phyloP scores from a whole-genome alignment of 176 grass and related monocot genomes.

The Puya raimondii region DNA sequence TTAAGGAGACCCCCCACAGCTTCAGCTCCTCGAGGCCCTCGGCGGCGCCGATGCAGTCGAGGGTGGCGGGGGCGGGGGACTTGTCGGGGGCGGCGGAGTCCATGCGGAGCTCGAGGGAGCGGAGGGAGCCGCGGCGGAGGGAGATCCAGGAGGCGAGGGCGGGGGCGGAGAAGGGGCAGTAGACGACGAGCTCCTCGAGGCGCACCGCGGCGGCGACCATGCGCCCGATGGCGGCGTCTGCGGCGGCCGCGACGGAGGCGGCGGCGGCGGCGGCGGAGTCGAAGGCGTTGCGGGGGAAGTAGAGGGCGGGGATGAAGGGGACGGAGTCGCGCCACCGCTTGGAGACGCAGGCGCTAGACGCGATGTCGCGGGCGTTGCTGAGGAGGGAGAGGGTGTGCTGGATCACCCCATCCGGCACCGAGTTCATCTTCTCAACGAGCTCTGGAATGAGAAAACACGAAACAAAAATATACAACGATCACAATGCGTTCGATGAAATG shows the following conservation, averaged over 20 bases:
- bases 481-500: slow-evolving; percentile 27
- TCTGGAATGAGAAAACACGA: neutral
- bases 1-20: slow-evolving; percentile 77
- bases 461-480: neutral
- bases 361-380: slow-evolving; percentile 75
- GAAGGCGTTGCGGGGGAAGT: slow-evolving; percentile 76
- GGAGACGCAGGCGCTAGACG: slow-evolving; percentile 64
- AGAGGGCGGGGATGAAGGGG: slow-evolving; percentile 79
- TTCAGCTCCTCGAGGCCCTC: slow-evolving; percentile 47
- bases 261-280: slow-evolving; percentile 9
- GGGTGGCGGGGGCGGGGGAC: slow-evolving; percentile 11
- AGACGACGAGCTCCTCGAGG: slow-evolving; percentile 75
- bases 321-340: slow-evolving; percentile 68
- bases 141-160: slow-evolving; percentile 48
- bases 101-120: slow-evolving; percentile 72
- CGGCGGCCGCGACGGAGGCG: slow-evolving; percentile 10
- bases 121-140: slow-evolving; percentile 43
- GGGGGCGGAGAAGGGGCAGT: slow-evolving; percentile 77
- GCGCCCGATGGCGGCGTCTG: slow-evolving; percentile 57
- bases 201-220: slow-evolving; percentile 48
- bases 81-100: slow-evolving; percentile 45
- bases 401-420: slow-evolving; percentile 72
- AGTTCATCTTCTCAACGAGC: slow-evolving; percentile 31
- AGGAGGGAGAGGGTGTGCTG: slow-evolving; percentile 70
- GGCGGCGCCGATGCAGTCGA: slow-evolving; percentile 55